Evolutionary conservation across 352 stramenopile genomes (phyloP).

Genomic region (Pythium brassicae): DNA sequence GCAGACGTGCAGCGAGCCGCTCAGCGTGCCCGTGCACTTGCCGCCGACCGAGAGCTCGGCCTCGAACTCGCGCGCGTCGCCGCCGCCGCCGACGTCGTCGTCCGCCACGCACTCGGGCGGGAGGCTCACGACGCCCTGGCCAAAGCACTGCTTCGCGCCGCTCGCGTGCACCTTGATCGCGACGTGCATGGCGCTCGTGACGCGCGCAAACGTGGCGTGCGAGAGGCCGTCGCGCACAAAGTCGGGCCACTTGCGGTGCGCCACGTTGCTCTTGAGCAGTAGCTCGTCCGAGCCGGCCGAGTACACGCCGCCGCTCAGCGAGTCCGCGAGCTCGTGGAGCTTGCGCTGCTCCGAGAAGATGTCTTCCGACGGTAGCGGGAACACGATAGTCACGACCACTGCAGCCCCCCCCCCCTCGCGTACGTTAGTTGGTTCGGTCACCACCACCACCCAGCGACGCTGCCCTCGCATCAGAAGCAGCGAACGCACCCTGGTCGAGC

Average conservation of each 20-base stretch:
- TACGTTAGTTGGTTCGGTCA: background rate
- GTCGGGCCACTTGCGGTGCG: conserved; percentile 39
- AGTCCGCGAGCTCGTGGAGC: conserved; percentile 70
- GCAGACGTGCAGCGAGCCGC: conserved; percentile 34
- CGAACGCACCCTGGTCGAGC: conserved; percentile 6
- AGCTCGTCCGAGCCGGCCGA: conserved; percentile 23
- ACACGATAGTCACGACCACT: conserved; percentile 63
- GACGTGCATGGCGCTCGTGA: conserved; percentile 56
- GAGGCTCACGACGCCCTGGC: conserved; percentile 68
- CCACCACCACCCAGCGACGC: too few relatives aligned
- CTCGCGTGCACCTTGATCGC: conserved; percentile 62
- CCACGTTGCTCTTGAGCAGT: conserved; percentile 44
- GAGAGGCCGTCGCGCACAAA: conserved; percentile 45
- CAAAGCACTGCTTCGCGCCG: conserved; percentile 40
- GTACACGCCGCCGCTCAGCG: conserved; percentile 57
- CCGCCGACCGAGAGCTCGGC: conserved; percentile 53
- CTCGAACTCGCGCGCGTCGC: conserved; percentile 27
- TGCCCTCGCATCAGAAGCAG: too few relatives aligned
- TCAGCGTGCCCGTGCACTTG: conserved; percentile 49
- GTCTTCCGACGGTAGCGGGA: conserved; percentile 77
- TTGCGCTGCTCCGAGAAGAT: conserved; percentile 82
- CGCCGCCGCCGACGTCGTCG: conserved; percentile 20
- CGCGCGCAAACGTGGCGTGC: conserved; percentile 55
- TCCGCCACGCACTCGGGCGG: conserved; percentile 25
- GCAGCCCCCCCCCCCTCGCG: too few relatives aligned